phyloP scores from a whole-genome alignment of 331 rosid genomes.

The Malus hybrid region DNA sequence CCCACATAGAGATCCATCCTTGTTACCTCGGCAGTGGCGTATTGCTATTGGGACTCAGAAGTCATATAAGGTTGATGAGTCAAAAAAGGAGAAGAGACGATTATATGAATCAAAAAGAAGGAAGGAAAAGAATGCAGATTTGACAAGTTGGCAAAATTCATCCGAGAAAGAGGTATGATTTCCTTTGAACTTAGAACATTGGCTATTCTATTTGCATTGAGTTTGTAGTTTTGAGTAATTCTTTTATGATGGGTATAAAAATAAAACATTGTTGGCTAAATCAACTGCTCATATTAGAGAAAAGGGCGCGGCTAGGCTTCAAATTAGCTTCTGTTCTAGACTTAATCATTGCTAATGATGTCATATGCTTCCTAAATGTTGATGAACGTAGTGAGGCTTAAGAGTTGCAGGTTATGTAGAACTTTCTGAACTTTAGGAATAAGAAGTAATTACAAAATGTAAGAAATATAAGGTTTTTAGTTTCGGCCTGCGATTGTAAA shows the following conservation, averaged over 20 bases:
- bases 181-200: conserved; percentile 15
- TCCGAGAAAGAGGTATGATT: conserved; percentile 57
- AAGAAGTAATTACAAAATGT: not conserved
- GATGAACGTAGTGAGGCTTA: not conserved
- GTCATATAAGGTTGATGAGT: conserved; percentile 69
- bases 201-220: not conserved
- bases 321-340: no score
- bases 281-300: not conserved
- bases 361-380: not conserved
- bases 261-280: not conserved
- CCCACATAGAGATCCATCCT: conserved; percentile 90
- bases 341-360: not conserved
- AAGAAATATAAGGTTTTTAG: no score
- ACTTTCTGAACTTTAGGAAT: not conserved
- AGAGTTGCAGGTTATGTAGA: not conserved
- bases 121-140: conserved; percentile 38
- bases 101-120: conserved; percentile 63
- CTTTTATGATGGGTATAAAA: not conserved
- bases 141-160: conserved; percentile 39
- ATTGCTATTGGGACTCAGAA: conserved; percentile 85
- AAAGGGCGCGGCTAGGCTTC: not conserved
- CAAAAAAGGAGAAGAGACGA: conserved; percentile 61
- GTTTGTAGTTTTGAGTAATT: not conserved
- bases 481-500: no score
- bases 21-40: conserved; percentile 89